phyloP scores from a whole-genome alignment of 1,284 basidiomycete genomes.

The Psilocybe mexicana region DNA sequence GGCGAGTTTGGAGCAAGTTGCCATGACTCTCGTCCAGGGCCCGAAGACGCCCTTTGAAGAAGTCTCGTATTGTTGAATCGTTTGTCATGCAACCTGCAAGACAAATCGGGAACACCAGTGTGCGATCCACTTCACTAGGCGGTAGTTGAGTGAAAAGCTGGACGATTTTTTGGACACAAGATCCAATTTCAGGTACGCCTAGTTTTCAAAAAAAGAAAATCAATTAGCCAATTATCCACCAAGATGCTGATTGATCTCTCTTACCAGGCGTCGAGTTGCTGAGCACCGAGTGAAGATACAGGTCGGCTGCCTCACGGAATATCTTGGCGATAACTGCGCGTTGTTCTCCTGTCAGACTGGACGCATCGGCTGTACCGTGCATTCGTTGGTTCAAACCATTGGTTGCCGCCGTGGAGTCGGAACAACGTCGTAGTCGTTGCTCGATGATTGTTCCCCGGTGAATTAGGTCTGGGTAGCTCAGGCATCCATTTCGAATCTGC shows the following conservation, averaged over 20 bases:
- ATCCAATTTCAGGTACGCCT: conserved; percentile 75
- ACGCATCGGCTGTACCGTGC: conserved; percentile 2
- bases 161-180: conserved; percentile 54
- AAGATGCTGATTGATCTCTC: conserved; percentile 22
- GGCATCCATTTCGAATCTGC: conserved; percentile 57
- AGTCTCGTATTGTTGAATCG: conserved; percentile 57
- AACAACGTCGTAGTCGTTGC: conserved; percentile 50
- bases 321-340: conserved; percentile 54
- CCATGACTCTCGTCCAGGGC: conserved; percentile 60
- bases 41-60: conserved; percentile 58
- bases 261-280: conserved; percentile 67
- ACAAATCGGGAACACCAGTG: conserved; percentile 69
- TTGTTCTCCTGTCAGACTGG: conserved; percentile 41
- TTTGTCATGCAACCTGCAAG: conserved; percentile 73
- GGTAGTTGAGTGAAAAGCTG: conserved; percentile 55
- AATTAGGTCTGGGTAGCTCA: conserved; percentile 72
- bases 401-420: conserved; percentile 25
- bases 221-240: conserved; percentile 13
- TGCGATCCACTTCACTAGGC: conserved; percentile 61
- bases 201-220: conserved; percentile 12
- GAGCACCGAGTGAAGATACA: conserved; percentile 73
- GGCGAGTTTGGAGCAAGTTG: conserved; percentile 59
- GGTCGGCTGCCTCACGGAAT: conserved; percentile 65
- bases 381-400: conserved; percentile 11
- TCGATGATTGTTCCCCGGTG: conserved; percentile 67